Percentiles rank a stretch among this genome's conserved stretches.
These are phyloP conservation scores for Primulina tabacum DNA, from an alignment of 257 asterid species.

Conservation along the genomic window DNA sequence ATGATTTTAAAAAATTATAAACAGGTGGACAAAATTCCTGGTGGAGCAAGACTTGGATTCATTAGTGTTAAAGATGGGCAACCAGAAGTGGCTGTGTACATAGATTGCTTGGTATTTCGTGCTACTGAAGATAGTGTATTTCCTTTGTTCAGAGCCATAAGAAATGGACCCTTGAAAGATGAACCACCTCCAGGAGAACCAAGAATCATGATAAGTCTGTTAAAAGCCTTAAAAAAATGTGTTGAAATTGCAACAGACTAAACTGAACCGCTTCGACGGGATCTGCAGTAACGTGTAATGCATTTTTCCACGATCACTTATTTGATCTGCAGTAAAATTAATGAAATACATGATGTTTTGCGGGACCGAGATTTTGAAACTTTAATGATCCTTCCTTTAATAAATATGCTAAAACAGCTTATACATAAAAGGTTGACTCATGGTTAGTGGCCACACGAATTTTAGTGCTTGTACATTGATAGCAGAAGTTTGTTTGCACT, in stretches of 20 bases:
- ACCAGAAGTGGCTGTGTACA: slow-evolving; percentile 66
- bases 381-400: too few species aligned
- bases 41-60: slow-evolving; percentile 94
- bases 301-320: too few species aligned
- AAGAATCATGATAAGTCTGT: slow-evolving; percentile 86
- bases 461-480: too few species aligned
- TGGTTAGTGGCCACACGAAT: too few species aligned
- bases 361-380: too few species aligned
- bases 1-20: too few species aligned
- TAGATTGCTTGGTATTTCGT: slow-evolving; percentile 77
- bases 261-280: slow-evolving; percentile 14
- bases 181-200: slow-evolving; percentile 78
- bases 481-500: too few species aligned
- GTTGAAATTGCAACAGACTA: slow-evolving; percentile 54
- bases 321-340: too few species aligned
- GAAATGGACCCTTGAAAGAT: slow-evolving; percentile 69
- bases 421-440: too few species aligned
- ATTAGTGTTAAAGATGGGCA: slow-evolving; percentile 63
- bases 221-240: slow-evolving; percentile 80
- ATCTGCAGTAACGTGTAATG: too few species aligned
- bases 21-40: slow-evolving; percentile 84
- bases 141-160: slow-evolving; percentile 70
- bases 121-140: slow-evolving; percentile 39
- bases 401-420: too few species aligned
- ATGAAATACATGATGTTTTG: too few species aligned